Evolutionary conservation across 768 basidiomycete species (phyloP).

Genomic region (Leccinellum albellum): DNA sequence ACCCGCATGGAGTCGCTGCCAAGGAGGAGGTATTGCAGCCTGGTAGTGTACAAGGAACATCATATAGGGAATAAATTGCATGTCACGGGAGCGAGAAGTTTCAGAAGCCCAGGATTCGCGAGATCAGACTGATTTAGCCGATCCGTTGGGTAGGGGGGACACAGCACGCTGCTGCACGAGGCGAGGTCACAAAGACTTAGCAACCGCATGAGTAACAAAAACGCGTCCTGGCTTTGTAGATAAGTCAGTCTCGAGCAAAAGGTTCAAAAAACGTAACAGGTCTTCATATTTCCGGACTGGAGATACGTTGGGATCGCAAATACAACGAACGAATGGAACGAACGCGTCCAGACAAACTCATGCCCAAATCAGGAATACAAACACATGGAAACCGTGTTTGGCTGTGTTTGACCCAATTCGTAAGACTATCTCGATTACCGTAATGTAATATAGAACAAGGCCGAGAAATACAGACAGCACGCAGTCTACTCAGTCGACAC

Average conservation of each 20-base stretch:
- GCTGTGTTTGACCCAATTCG: conserved; percentile 12
- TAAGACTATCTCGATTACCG: background rate
- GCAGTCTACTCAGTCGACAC: conserved; percentile 28
- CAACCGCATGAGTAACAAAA: background rate
- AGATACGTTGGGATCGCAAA: background rate
- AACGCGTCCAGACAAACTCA: conserved; percentile 17
- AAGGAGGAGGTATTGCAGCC: no score
- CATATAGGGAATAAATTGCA: conserved; percentile 14
- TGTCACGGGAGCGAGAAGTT: background rate
- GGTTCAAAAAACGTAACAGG: background rate
- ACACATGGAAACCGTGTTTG: conserved; percentile 6
- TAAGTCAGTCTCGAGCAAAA: background rate
- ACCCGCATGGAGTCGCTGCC: background rate
- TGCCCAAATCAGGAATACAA: conserved; percentile 32
- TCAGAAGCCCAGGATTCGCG: background rate
- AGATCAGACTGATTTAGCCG: background rate
- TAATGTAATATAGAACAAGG: conserved; percentile 13
- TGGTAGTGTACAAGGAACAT: conserved; percentile 13
- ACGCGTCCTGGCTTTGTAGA: background rate
- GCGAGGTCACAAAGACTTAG: background rate
- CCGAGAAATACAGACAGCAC: background rate
- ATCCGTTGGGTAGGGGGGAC: background rate
- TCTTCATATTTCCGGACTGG: conserved; percentile 15
- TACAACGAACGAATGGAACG: conserved; percentile 3
- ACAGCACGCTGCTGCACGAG: background rate